Percentiles rank a stretch among this genome's conserved stretches.
Evolutionary conservation across 1,284 basidiomycete genomes (phyloP).

Genomic region (Ceratobasidium sp.): DNA sequence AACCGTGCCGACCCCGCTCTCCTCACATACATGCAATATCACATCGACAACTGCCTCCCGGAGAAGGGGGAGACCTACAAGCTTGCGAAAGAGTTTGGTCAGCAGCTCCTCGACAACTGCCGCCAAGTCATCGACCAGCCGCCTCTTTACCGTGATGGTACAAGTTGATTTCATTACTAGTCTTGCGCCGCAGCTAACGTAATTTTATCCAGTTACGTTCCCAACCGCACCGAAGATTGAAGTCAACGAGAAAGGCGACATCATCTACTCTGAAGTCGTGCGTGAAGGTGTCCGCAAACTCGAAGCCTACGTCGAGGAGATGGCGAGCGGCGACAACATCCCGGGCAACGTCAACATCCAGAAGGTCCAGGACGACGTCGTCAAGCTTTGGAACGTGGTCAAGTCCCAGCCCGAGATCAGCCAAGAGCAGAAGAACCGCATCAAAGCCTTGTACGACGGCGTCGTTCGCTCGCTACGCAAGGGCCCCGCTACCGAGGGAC

Average conservation of each 20-base stretch:
- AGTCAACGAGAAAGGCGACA: slow-evolving; percentile 93
- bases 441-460: slow-evolving; percentile 96
- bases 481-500: slow-evolving; percentile 64
- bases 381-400: slow-evolving; percentile 97
- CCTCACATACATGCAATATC: slow-evolving; percentile 94
- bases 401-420: slow-evolving; percentile 97
- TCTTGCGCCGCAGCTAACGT: slow-evolving; percentile 30
- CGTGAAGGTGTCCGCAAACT: slow-evolving; percentile 96
- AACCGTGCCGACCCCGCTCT: slow-evolving; percentile 95
- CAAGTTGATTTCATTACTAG: slow-evolving; percentile 54
- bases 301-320: slow-evolving; percentile 98
- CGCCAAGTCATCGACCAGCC: slow-evolving; percentile 85
- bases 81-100: slow-evolving; percentile 96
- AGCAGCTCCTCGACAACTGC: slow-evolving; percentile 95
- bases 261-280: slow-evolving; percentile 94
- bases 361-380: slow-evolving; percentile 95
- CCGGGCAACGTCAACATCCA: slow-evolving; percentile 89
- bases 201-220: slow-evolving; percentile 81
- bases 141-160: slow-evolving; percentile 94
- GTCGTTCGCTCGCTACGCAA: slow-evolving; percentile 87
- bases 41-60: slow-evolving; percentile 88
- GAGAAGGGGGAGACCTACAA: slow-evolving; percentile 91
- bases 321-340: slow-evolving; percentile 94
- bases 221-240: slow-evolving; percentile 97
- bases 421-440: slow-evolving; percentile 96